These are phyloP conservation scores for Hericium erinaceus DNA, from an alignment of 768 basidiomycete species.

Conservation along the genomic window DNA sequence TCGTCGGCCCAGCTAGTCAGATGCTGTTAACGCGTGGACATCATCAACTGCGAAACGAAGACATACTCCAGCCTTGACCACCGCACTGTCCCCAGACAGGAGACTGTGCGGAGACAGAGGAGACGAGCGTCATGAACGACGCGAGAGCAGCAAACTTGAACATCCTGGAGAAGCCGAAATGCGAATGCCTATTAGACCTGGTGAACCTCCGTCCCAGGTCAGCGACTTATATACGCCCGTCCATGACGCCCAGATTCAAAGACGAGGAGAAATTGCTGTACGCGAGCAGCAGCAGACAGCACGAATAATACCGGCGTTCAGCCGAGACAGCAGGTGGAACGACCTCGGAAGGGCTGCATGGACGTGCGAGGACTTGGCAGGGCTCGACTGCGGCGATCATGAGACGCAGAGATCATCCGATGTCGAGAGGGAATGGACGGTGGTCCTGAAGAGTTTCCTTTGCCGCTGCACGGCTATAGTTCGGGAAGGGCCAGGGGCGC, in stretches of 20 bases:
- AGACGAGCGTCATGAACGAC: conserved; percentile 34
- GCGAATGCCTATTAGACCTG: background rate
- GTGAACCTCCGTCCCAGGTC: background rate
- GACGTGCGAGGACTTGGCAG: background rate
- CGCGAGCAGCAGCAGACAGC: background rate
- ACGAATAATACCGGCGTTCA: conserved; percentile 4
- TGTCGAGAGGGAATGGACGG: background rate
- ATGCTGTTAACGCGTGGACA: background rate
- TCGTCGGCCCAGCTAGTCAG: conserved; percentile 22
- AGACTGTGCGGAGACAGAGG: conserved; percentile 33
- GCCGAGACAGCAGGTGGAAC: background rate
- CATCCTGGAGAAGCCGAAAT: background rate
- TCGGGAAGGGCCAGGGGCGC: background rate
- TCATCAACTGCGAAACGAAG: background rate
- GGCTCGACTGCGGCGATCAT: background rate
- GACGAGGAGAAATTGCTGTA: background rate
- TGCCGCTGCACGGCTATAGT: background rate
- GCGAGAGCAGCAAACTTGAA: conserved; percentile 36
- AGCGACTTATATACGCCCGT: background rate
- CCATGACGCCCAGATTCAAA: background rate
- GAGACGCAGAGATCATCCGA: conserved; percentile 4
- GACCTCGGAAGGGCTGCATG: background rate
- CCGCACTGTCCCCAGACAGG: conserved; percentile 46
- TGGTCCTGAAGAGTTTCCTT: background rate
- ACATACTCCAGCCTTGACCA: conserved; percentile 41